Conservation (phyloP, 108 stramenopile genomes). For the Aurantiochytrium sp. region DNA sequence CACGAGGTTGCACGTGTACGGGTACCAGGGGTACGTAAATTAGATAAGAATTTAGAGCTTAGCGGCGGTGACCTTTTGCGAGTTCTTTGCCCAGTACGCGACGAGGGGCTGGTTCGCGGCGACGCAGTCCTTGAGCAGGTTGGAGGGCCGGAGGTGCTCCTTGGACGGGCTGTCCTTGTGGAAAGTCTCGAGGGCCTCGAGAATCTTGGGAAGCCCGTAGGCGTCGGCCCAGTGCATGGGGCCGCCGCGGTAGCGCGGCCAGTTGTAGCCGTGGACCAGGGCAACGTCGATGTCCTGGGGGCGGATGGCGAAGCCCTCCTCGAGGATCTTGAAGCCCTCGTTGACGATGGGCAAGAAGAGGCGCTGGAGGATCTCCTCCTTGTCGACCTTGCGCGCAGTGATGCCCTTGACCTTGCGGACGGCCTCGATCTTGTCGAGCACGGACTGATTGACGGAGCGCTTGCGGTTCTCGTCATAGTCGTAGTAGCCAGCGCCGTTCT, state of each 20-base stretch:
- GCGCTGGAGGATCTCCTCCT: conserved; percentile 48
- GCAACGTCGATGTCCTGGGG: conserved; percentile 91
- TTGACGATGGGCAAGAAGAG: conserved; percentile 84
- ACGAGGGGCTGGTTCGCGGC: not conserved
- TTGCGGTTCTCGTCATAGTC: conserved; percentile 48
- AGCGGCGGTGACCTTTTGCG: not conserved
- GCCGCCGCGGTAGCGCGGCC: conserved; percentile 78
- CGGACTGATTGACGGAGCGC: conserved; percentile 37
- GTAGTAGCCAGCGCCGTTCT: conserved; percentile 41
- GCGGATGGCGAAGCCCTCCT: conserved; percentile 80
- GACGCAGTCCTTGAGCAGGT: conserved; percentile 19
- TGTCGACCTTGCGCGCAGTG: conserved; percentile 37
- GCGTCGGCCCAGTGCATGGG: conserved; percentile 53
- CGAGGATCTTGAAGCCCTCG: conserved; percentile 91
- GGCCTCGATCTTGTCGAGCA: conserved; percentile 38
- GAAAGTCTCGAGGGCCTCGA: not conserved
- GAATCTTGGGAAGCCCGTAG: conserved; percentile 9
- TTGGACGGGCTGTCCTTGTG: not conserved
- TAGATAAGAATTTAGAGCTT: conserved; percentile 1
- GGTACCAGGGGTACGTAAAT: no score
- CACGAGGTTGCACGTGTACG: no score
- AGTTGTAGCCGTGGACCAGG: conserved; percentile 90
- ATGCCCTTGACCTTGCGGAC: conserved; percentile 31
- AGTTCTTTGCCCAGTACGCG: not conserved
- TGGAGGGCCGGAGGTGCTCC: not conserved